Conservation (phyloP, 108 stramenopile species). For the Schizochytrium sp. region DNA sequence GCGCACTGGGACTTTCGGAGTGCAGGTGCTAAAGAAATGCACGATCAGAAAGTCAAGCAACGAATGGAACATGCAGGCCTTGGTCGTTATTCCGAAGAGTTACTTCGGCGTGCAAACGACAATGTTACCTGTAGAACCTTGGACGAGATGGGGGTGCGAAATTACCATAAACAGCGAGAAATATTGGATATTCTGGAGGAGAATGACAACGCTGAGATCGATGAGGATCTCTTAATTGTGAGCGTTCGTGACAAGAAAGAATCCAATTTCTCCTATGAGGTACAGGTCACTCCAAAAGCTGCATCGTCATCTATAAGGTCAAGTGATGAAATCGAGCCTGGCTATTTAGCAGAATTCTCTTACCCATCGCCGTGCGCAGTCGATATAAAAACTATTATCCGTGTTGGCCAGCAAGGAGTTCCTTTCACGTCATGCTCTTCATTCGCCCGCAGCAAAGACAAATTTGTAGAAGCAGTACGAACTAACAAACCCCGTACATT, state of each 20-base stretch:
- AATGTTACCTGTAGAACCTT: slow-evolving; percentile 17
- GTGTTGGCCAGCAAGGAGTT: not conserved
- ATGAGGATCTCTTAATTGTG: not conserved
- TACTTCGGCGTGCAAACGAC: not conserved
- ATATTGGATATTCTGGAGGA: slow-evolving; percentile 14
- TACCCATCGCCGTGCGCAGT: not conserved
- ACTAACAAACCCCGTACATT: not conserved
- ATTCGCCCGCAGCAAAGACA: not conserved
- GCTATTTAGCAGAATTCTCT: not conserved
- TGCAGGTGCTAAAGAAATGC: not conserved
- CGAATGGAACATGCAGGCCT: not conserved
- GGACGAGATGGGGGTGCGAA: not conserved
- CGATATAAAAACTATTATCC: not conserved
- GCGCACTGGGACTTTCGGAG: not conserved
- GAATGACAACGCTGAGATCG: not conserved
- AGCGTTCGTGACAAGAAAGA: slow-evolving; percentile 19
- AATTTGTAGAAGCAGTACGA: not conserved
- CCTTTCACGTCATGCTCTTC: not conserved
- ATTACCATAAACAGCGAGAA: not conserved
- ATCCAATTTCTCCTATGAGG: slow-evolving; percentile 2
- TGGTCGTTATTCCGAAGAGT: not conserved
- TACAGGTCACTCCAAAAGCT: slow-evolving; percentile 21
- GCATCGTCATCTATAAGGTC: not conserved
- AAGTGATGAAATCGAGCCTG: not conserved
- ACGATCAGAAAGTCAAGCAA: not conserved